Evolutionary conservation across 257 asterid species (phyloP), one percentile per base, ranked within the genome.

Genomic region (Plantago ovata): DNA sequence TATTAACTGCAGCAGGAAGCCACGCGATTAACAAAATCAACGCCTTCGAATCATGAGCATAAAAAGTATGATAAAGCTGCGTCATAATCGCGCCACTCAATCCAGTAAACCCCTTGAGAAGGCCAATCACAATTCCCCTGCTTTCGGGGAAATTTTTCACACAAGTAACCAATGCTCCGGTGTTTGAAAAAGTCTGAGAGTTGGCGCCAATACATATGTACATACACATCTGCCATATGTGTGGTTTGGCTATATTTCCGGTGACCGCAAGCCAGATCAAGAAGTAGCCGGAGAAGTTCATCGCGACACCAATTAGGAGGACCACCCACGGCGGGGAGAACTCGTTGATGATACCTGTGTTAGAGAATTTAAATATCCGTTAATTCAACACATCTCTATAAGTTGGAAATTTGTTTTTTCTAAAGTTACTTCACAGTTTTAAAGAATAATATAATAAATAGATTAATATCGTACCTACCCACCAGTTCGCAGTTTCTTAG

Each of bases 61-160:
- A 82, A 10, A 82, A 60, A 10, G 81, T 84, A 56, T 53, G 83
- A 53, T 66, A 82, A 0, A 79, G 49, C 65, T 85, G 94, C 0
- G 94, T 78, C 39, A 84, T 67, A 6, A 84, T 84, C 0, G 94
- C 90, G 6, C 90, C 94, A 54, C 90, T 84, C n/a, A 84, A 52
- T 0, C 90, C 94, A 3, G 75, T 82, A 60, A 73, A 84, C 0
- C 94, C 94, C 61, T 82, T 84, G 0, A 84, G 33, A 1, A 84
- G 45, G 0, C 87, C 94, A 1, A 82, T 23, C 3, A 84, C 74
- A 16, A 73, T 67, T 1, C 90, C 94, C 14, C 90, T 53, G 48
- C 90, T 79, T 56, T 79, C 85, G 0, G 90, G 87, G 78, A 84
- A 84, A 48, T 77, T 84, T 69, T 79, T 81, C 0, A 84, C 94